A percentile compares a stretch with the other conserved stretches of the same genome.
Conservation (phyloP, 1,284 basidiomycete genomes). For the Coniophora puteana region DNA sequence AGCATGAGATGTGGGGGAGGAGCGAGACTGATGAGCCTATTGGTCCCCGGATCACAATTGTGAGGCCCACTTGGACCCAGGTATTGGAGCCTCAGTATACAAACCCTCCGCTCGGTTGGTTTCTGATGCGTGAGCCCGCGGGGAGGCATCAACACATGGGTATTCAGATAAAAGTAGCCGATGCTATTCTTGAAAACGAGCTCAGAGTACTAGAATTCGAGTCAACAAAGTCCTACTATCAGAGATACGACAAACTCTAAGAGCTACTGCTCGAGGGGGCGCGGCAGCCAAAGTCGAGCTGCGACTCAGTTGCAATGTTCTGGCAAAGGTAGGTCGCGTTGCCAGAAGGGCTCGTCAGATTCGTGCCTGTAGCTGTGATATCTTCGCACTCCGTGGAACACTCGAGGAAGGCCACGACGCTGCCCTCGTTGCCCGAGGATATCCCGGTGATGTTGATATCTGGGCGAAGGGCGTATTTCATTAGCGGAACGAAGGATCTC, state of each 20-base stretch:
- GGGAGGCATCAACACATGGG: no score
- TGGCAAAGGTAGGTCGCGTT: conserved; percentile 15
- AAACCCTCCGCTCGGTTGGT: no score
- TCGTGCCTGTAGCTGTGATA: conserved; percentile 10
- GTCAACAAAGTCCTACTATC: neutral
- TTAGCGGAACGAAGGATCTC: neutral
- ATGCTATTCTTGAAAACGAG: no score
- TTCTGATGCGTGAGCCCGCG: no score
- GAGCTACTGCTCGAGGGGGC: no score
- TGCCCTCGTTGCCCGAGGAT: conserved; percentile 27
- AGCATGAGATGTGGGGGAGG: no score
- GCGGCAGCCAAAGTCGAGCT: conserved; percentile 17
- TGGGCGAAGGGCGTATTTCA: neutral
- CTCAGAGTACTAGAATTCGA: no score
- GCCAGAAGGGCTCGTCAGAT: neutral
- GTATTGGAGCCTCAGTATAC: no score
- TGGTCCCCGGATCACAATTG: no score
- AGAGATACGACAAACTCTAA: neutral
- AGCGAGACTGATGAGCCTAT: no score
- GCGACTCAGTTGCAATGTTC: conserved; percentile 15
- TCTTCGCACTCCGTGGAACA: conserved; percentile 25
- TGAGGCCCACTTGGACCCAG: no score
- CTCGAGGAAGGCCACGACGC: conserved; percentile 29
- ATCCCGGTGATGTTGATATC: conserved; percentile 27
- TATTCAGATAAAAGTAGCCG: no score